These are phyloP conservation scores for Begonia masoniana DNA, from an alignment of 306 rosid species.

Conservation along the genomic window DNA sequence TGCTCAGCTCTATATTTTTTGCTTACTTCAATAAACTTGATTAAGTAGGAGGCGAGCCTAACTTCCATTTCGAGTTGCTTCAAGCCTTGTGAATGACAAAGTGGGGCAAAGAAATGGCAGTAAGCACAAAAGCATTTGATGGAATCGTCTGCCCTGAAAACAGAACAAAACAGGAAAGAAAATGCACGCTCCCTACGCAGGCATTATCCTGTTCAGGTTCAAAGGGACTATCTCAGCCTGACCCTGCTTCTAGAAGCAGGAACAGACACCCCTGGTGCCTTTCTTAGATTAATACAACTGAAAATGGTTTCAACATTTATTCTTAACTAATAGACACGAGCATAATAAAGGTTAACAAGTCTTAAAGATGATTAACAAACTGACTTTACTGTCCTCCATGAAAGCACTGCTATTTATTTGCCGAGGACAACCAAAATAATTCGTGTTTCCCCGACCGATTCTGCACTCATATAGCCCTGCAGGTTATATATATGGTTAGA, in stretches of 20 bases:
- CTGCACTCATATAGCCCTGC: conserved; percentile 18
- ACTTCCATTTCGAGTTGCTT: conserved; percentile 6
- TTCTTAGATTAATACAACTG: conserved; percentile 34
- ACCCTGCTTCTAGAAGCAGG: conserved; percentile 52
- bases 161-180: conserved; percentile 20
- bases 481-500: neutral
- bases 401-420: conserved; percentile 12
- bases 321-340: conserved; percentile 33
- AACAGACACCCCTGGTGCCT: conserved; percentile 99
- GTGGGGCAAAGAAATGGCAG: conserved; percentile 20
- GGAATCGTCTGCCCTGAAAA: conserved; percentile 41
- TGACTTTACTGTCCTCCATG: conserved; percentile 27
- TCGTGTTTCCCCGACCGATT: neutral
- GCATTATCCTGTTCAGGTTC: conserved; percentile 99
- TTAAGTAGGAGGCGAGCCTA: too few species aligned
- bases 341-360: conserved; percentile 11
- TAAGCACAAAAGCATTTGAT: conserved; percentile 17
- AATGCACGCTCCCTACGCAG: conserved; percentile 99
- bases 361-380: conserved; percentile 26
- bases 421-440: neutral
- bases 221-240: conserved; percentile 99
- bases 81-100: conserved; percentile 13
- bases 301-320: neutral
- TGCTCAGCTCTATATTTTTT: too few species aligned
- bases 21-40: too few species aligned